Base-by-base conservation (phyloP, 2,329 filamentous ascomycete species). In the Colletotrichum sp. region DNA sequence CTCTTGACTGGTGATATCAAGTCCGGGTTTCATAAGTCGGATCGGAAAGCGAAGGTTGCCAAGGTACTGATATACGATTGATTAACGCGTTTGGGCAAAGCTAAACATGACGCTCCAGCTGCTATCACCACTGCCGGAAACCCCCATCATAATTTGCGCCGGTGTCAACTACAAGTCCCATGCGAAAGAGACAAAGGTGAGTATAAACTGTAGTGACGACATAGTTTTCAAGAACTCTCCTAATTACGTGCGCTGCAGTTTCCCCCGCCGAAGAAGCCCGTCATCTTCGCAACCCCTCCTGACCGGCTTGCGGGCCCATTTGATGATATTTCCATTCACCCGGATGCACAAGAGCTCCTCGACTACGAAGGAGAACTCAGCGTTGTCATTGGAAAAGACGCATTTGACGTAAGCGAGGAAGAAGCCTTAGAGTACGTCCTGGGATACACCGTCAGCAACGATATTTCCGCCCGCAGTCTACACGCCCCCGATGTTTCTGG, bases 371-470 rank as follows among this genome's bases (percentile, higher is more conserved):
- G 52, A 25, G 52, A 57, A 16, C 52, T 57, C 15, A 57, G 52
- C 29, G 22, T 91, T 25, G 82, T 91, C 0, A 88, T 91, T 49
- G 88, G 87, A 3, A 84, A 29, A 13, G 52, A 57, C 52, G 52
- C 52, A 27, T 57, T 82, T 22, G 86, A 89, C 65, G 87, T 86
- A 7, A 88, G 89, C 62, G 83, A 91, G 76, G 55, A 63, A 25
- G 34, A 62, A 7, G 68, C 68, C 8, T 82, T 87, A n/a, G 79
- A 83, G 1, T 90, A 90, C 78, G 84, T 92, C 13, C 87, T 87
- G 3, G 90, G 86, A 11, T 92, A 91, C 79, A 87, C 88, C 0
- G 83, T 82, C 39, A 89, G 89, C 49, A 92, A 92, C 78, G 90
- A 92, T 78, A 84, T 92, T 2, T 89, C 88, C 0, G 85, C 86